Base-by-base conservation (phyloP, 2,329 filamentous ascomycete species). In the Colletotrichum lindemuthianum region DNA sequence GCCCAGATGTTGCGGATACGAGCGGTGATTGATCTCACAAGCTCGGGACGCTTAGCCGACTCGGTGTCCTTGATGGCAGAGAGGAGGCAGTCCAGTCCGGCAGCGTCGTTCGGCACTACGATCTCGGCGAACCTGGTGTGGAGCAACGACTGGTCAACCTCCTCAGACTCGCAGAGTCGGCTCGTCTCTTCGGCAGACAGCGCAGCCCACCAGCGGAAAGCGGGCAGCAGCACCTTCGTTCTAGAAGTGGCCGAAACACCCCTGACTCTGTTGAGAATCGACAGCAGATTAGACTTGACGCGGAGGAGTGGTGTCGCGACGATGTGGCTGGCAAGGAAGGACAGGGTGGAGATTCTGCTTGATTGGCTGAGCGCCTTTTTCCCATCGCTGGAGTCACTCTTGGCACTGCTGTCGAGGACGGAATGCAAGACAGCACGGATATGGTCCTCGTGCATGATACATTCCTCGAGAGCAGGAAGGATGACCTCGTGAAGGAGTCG, bases 391-490 rank as follows among this genome's bases (percentile, higher is more conserved):
- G 81, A 78, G 49, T 78, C 78, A 8, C 41, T 43, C 16, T 76
- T 73, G 15, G 74, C 71, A 24, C 75, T 70, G 45, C 86, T 86
- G 69, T 89, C 87, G 10, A 96, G 74, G 0, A 84, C 78, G 37
- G 81, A 83, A 65, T 86, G 83, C 6, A 97, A 75, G 2, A 89
- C 84, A 16, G 86, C 86, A 33, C 84, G 80, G 48, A 97, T 83
- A 66, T 96, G 89, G 34, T 85, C 86, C 4, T 87, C 80, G 72
- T 98, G 93, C 69, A 97, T 86, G 4, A 95, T 84, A 71, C 90
- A 96, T 76, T 97, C 96, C 76, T 97, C 94, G 9, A 97, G 78
- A 2, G 85, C 86, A 0, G 92, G 92, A 16, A 92, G 75, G n/a
- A 97, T 77, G 41, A 91, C 82, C 16, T 86, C 82, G 16, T 87